A percentile compares a stretch with the other conserved stretches of the same genome.
phyloP scores from a whole-genome alignment of 768 basidiomycete species.

The Termitomyces titanicus region DNA sequence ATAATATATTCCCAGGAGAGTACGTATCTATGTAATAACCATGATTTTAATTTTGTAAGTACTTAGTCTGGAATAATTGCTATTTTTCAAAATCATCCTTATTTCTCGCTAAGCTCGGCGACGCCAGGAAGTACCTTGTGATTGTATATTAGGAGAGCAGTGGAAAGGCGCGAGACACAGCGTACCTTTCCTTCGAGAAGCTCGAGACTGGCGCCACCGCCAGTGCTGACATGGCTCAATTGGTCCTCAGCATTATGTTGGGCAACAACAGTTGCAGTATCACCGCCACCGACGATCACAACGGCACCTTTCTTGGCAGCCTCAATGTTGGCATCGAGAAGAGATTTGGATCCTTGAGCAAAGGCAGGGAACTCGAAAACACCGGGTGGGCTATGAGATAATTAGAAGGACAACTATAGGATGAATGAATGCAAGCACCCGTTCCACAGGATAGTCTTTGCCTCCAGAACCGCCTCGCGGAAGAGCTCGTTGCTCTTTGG shows the following conservation, averaged over 20 bases:
- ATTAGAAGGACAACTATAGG: not conserved
- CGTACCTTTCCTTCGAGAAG: constrained; percentile 95
- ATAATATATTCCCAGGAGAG: constrained; percentile 12
- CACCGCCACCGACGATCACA: constrained; percentile 95
- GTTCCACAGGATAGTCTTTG: constrained; percentile 98
- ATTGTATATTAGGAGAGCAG: not conserved
- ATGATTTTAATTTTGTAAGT: too few species aligned
- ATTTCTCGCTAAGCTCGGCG: constrained; percentile 84
- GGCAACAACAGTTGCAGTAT: constrained; percentile 95
- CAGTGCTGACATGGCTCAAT: constrained; percentile 95
- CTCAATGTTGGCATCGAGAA: constrained; percentile 83
- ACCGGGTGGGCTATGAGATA: constrained; percentile 73
- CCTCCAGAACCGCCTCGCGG: constrained; percentile 71
- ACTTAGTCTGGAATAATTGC: constrained; percentile 1
- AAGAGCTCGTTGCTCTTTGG: constrained; percentile 80
- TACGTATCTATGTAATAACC: too few species aligned
- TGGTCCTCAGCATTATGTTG: constrained; percentile 81
- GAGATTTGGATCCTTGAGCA: constrained; percentile 75
- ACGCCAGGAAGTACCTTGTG: constrained; percentile 83
- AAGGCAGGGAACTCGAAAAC: constrained; percentile 97
- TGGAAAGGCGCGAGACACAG: not conserved
- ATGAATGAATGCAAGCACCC: constrained; percentile 45
- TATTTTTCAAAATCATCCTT: constrained; percentile 12
- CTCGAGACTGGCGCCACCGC: constrained; percentile 91
- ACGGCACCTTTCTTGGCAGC: constrained; percentile 83